Evolutionary conservation across 108 stramenopile species (phyloP).

Genomic region (Seminavis robusta): DNA sequence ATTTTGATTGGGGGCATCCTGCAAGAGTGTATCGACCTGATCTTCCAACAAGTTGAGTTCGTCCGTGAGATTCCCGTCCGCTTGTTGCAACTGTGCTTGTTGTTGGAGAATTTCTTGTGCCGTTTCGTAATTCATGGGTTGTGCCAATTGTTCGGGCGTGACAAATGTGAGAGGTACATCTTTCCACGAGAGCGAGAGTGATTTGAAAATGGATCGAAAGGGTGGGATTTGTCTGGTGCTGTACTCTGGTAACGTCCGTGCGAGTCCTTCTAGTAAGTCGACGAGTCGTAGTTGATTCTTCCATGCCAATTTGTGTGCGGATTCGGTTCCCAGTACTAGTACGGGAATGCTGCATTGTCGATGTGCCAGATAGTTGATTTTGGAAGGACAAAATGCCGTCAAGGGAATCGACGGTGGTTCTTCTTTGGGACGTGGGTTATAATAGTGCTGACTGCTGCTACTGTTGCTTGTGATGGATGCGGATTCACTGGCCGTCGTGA

Average conservation of each 20-base stretch:
- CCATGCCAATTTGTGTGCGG: conserved; percentile 57
- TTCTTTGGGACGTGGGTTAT: too few relatives aligned
- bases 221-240: conserved; percentile 34
- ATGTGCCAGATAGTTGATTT: too few relatives aligned
- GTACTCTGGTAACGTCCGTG: background rate
- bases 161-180: conserved; percentile 45
- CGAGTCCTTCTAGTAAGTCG: conserved; percentile 61
- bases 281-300: conserved; percentile 69
- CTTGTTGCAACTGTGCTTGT: conserved; percentile 30
- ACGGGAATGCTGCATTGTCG: conserved; percentile 71
- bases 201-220: conserved; percentile 57
- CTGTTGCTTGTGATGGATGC: too few relatives aligned
- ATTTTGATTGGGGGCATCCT: conserved; percentile 4
- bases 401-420: conserved; percentile 11
- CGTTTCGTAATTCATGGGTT: conserved; percentile 13
- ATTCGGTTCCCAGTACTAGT: conserved; percentile 69
- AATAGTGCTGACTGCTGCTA: too few relatives aligned
- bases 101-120: conserved; percentile 37
- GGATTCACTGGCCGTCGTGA: too few relatives aligned
- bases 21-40: conserved; percentile 55
- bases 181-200: conserved; percentile 42
- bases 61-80: conserved; percentile 42
- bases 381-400: conserved; percentile 33
- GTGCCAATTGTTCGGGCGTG: conserved; percentile 8
- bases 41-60: conserved; percentile 63